Base-by-base conservation (phyloP, 768 basidiomycete genomes). In the Lactarius akahatsu region DNA sequence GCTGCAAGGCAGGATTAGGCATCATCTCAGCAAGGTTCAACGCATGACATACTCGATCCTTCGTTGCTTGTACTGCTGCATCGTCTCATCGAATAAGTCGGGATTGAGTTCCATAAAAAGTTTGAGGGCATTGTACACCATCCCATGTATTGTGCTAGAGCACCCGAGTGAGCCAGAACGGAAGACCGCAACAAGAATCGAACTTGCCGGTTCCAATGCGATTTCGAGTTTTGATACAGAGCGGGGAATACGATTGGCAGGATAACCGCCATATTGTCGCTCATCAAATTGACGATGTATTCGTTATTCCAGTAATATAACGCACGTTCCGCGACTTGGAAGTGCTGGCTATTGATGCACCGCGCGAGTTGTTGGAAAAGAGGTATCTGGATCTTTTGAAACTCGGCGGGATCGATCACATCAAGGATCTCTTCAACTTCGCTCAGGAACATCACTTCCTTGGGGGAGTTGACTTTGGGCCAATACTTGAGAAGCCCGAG, bases 271-370 rank as follows among this genome's bases (percentile, higher is more conserved):
- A 98, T 83, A 75, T 98, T 98, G 73, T 98, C 95, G 76, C 94
- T 93, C 94, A 99, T 98, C 61, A 99, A 85, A 77, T 97, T 99
- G 72, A 99, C 93, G 71, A 98, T 96, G 78, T 98, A 99, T 79
- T 98, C 97, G 79, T 98, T 98, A 80, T 98, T 98, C 97, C 97
- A 99, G 77, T 97, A 98, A 71, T 97, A 84, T 66, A 99, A 78
- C 3, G 96, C 96, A 52, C 97, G 86, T 77, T 99, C 97, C 7
- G 97, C 96, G 36, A 99, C 96, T 79, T 99, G 97, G 86, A 99
- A 99, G 78, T 99, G 97, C 76, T 98, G 97, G 74, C 92, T 95
- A 76, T 96, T 97, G 85, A 99, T 95, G 79, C 97, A 99, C 67
- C 94, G 85, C 40, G 96, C 90, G 34, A 99, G 84, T 76, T 98